Evolutionary conservation across 2,329 filamentous ascomycete genomes (phyloP).

Genomic region (Phyllosticta citribraziliensis): DNA sequence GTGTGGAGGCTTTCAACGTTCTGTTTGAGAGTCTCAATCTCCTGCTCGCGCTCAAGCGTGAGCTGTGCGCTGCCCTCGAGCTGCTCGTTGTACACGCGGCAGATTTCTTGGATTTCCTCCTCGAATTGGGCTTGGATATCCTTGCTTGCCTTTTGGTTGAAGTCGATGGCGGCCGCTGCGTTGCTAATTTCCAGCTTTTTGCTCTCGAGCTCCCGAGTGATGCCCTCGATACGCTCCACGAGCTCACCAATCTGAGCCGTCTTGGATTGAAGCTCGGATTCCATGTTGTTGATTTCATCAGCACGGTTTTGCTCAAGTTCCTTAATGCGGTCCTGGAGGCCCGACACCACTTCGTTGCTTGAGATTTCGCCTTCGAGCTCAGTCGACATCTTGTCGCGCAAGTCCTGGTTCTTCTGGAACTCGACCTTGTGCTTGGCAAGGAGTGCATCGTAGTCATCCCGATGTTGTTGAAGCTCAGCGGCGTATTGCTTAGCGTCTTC

Average conservation of each 20-base stretch:
- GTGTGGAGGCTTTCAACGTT: conserved; percentile 4
- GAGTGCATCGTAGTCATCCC: background rate
- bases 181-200: conserved; percentile 3
- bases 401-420: conserved; percentile 3
- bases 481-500: conserved; percentile 1
- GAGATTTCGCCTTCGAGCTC: conserved; percentile 4
- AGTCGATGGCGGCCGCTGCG: conserved; percentile 4
- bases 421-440: conserved; percentile 1
- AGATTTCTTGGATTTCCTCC: conserved; percentile 8
- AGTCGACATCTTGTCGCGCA: conserved; percentile 2
- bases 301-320: conserved; percentile 8
- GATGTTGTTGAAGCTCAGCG: background rate
- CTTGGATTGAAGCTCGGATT: conserved; percentile 2
- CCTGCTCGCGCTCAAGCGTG: conserved; percentile 1
- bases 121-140: conserved; percentile 5
- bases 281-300: conserved; percentile 1
- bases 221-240: background rate
- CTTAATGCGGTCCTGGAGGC: conserved; percentile 5
- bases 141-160: conserved; percentile 5
- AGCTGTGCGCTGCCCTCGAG: conserved; percentile 5
- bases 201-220: conserved; percentile 5
- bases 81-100: conserved; percentile 9
- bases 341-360: background rate
- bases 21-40: conserved; percentile 4
- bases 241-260: conserved; percentile 6